Evolutionary conservation across 2,329 filamentous ascomycete genomes (phyloP), one percentile per base, ranked within the genome.

Genomic region (Penicillium sp.): DNA sequence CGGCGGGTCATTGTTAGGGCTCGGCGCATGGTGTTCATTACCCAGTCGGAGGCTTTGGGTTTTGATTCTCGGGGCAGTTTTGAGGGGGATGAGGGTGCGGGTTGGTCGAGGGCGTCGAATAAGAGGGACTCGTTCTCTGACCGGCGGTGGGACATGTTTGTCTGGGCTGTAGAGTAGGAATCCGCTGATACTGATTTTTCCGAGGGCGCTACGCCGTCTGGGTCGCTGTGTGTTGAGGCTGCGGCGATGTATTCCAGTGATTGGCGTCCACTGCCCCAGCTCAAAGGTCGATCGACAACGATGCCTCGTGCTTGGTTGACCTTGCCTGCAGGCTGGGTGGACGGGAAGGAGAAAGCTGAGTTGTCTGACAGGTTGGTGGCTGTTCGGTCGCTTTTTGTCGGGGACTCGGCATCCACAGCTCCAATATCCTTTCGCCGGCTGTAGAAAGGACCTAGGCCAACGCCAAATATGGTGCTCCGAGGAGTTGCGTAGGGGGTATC

Each of bases 21-120:
- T 38, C 87, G 82, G 19, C 84, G 81, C 21, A 92, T 72, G 48
- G 85, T 89, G 23, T 88, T 88, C 12, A 92, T 76, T 86, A 92
- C 77, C 86, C 88, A 90, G 25, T 82, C 83, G 75, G 75, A 87
- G 82, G 69, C 84, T 84, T 21, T 86, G 80, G 66, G 63, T 51
- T 67, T 71, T 15, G 63, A 61, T 27, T 59, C 58, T 2, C 61
- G 59, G 10, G 62, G 62, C 6, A 70, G 59, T 51, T 69, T 70
- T 29, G 66, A 67, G 23, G 71, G 65, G 1, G 69, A 66, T 12
- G 63, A 63, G 0, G 65, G 64, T 15, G 66, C 66, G 27, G 62
- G 51, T 29, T 62, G 64, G 23, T 71, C 70, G 3, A 75, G 66
- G 10, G 68, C 69, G 5, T 79, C 78, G 5, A 78, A 78, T 27